Conservation (phyloP, 495 filamentous ascomycete species). For the Xylaria flabelliformis region DNA sequence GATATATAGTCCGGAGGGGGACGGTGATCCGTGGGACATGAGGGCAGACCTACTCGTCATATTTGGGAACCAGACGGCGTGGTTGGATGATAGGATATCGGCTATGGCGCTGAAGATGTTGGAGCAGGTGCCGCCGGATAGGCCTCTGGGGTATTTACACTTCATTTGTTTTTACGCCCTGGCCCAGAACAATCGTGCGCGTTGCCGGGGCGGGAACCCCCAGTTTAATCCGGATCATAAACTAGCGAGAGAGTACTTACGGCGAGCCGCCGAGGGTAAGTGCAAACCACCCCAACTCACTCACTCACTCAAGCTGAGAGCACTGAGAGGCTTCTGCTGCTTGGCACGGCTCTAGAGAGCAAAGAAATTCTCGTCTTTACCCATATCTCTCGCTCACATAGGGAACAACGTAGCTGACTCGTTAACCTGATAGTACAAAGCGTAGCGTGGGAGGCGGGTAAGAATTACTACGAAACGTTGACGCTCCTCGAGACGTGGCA, state of each 20-base stretch:
- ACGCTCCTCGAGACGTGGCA: constrained; percentile 39
- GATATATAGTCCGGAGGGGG: constrained; percentile 32
- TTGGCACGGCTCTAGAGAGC: background rate
- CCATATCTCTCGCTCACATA: background rate
- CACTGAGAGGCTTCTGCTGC: background rate
- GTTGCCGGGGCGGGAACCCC: constrained; percentile 24
- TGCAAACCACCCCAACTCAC: background rate
- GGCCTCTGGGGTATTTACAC: constrained; percentile 36
- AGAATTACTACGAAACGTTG: constrained; percentile 42
- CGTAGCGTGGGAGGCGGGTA: constrained; percentile 37
- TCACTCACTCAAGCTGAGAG: background rate
- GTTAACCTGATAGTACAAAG: constrained; percentile 28
- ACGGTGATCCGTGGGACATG: constrained; percentile 35
- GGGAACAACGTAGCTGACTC: background rate
- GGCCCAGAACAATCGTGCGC: constrained; percentile 32
- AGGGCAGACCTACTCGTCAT: constrained; percentile 40
- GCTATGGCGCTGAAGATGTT: constrained; percentile 33
- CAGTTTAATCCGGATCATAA: constrained; percentile 31
- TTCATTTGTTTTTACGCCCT: constrained; percentile 38
- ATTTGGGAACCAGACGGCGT: constrained; percentile 39
- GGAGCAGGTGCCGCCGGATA: constrained; percentile 31
- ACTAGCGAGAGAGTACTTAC: constrained; percentile 36
- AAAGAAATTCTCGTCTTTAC: background rate
- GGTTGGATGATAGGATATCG: constrained; percentile 37
- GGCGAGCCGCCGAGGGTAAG: constrained; percentile 31